A percentile compares a stretch with the other conserved stretches of the same genome.
These are phyloP conservation scores for Myrmaecium sp. DNA, from an alignment of 2,329 filamentous ascomycete genomes.

Conservation along the genomic window DNA sequence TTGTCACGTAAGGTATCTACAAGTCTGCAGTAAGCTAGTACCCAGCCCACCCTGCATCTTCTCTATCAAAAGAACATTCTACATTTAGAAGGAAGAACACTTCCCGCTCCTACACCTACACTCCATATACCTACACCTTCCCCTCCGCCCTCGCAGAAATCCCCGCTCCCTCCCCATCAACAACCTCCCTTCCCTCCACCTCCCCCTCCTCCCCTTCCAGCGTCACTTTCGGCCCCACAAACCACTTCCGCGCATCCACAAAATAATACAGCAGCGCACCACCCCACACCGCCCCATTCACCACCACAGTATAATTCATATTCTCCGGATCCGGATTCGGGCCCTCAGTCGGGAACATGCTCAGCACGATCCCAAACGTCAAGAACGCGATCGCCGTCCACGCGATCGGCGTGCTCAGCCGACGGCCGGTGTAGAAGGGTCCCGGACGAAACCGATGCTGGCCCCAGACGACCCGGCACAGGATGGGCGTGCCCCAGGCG, in stretches of 20 bases:
- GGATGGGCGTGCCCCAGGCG: slow-evolving; percentile 42
- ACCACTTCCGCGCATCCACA: slow-evolving; percentile 39
- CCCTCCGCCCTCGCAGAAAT: no score
- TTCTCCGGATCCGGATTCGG: slow-evolving; percentile 31
- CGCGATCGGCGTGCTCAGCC: slow-evolving; percentile 35
- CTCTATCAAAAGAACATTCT: no score
- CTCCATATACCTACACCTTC: no score
- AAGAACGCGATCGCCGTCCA: slow-evolving; percentile 37
- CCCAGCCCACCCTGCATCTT: no score
- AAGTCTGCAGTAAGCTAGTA: no score
- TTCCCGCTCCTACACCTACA: no score
- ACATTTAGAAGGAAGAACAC: no score
- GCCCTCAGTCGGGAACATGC: slow-evolving; percentile 41
- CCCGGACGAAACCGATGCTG: slow-evolving; percentile 39
- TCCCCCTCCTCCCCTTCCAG: slow-evolving; percentile 20
- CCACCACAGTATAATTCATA: slow-evolving; percentile 50
- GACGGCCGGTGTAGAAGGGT: slow-evolving; percentile 42
- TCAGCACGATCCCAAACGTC: slow-evolving; percentile 36
- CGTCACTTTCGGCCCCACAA: slow-evolving; percentile 42
- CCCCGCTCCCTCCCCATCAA: slow-evolving; percentile 10
- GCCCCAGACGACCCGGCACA: slow-evolving; percentile 42
- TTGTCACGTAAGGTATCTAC: no score
- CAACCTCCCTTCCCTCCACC: slow-evolving; percentile 10
- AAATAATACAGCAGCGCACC: slow-evolving; percentile 39
- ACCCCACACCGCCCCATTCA: slow-evolving; percentile 42